Evolutionary conservation across 176 grass and related monocot species (phyloP).

Genomic region (Pontederia paniculata): DNA sequence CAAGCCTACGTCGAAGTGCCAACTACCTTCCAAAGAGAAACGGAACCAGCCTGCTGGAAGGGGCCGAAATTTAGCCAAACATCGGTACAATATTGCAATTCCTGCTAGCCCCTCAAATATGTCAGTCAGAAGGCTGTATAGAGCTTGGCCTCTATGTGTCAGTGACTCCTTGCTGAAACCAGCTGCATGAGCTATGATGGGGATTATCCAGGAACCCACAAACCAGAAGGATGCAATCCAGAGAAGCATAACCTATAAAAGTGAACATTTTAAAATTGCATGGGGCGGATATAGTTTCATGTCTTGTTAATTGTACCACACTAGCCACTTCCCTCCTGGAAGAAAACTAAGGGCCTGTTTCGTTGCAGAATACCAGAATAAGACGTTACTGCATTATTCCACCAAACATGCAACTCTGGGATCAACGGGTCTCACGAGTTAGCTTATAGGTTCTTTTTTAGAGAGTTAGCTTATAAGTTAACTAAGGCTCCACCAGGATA

Average conservation of each 20-base stretch:
- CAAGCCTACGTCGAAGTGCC: constrained; percentile 61
- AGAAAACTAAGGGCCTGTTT: no score
- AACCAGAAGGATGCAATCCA: constrained; percentile 97
- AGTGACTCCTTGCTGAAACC: constrained; percentile 90
- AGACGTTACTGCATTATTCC: no score
- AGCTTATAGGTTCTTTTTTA: no score
- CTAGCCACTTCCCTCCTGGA: no score
- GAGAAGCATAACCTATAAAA: constrained; percentile 77
- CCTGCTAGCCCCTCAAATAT: constrained; percentile 76
- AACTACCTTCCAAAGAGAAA: constrained; percentile 64
- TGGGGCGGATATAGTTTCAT: no score
- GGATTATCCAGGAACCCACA: constrained; percentile 96
- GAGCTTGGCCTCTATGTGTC: constrained; percentile 77
- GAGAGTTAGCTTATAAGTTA: no score
- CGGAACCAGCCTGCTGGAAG: constrained; percentile 85
- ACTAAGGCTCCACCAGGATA: no score
- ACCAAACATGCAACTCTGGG: no score
- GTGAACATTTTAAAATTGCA: neutral
- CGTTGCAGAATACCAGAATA: no score
- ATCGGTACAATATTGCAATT: constrained; percentile 82
- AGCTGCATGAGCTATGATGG: constrained; percentile 75
- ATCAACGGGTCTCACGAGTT: no score
- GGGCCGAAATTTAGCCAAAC: constrained; percentile 74
- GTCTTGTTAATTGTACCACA: neutral
- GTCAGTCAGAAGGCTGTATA: constrained; percentile 91